These are phyloP conservation scores for Apodospora peruviana DNA, from an alignment of 495 filamentous ascomycete genomes.

Conservation along the genomic window DNA sequence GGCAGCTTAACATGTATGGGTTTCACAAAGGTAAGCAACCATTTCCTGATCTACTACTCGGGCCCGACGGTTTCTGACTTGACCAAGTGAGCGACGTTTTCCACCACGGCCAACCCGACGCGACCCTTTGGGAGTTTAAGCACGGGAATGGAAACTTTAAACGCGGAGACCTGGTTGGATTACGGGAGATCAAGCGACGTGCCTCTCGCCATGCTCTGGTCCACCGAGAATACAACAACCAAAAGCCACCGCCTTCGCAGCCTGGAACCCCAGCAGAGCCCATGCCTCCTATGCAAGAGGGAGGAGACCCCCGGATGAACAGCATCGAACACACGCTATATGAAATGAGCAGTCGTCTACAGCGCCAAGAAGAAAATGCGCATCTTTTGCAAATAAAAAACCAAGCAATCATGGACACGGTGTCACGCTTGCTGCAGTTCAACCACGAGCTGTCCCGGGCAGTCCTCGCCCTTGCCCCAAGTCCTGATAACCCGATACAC, in stretches of 20 bases:
- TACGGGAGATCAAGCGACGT: constrained; percentile 92
- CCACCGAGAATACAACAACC: constrained; percentile 88
- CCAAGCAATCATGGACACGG: constrained; percentile 73
- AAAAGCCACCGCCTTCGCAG: constrained; percentile 67
- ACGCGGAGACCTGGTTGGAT: constrained; percentile 81
- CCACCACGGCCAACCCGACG: constrained; percentile 92
- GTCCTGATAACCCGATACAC: constrained; percentile 56
- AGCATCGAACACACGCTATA: constrained; percentile 76
- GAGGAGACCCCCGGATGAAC: constrained; percentile 71
- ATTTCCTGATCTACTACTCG: background rate
- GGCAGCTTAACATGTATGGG: constrained; percentile 98
- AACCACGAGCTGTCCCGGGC: constrained; percentile 74
- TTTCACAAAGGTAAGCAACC: constrained; percentile 88
- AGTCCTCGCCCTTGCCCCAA: constrained; percentile 63
- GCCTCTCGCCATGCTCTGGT: constrained; percentile 95
- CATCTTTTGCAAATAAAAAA: constrained; percentile 73
- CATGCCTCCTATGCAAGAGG: constrained; percentile 55
- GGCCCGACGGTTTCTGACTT: constrained; percentile 9
- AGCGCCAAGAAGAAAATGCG: constrained; percentile 78
- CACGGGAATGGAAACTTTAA: constrained; percentile 98
- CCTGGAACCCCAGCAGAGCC: constrained; percentile 82
- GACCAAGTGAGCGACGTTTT: constrained; percentile 91
- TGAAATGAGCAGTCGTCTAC: constrained; percentile 69
- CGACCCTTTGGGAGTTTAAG: constrained; percentile 97
- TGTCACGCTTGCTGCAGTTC: constrained; percentile 60